Base-by-base conservation (phyloP, 148 eudicot genomes). In the Rhododendron henanense region DNA sequence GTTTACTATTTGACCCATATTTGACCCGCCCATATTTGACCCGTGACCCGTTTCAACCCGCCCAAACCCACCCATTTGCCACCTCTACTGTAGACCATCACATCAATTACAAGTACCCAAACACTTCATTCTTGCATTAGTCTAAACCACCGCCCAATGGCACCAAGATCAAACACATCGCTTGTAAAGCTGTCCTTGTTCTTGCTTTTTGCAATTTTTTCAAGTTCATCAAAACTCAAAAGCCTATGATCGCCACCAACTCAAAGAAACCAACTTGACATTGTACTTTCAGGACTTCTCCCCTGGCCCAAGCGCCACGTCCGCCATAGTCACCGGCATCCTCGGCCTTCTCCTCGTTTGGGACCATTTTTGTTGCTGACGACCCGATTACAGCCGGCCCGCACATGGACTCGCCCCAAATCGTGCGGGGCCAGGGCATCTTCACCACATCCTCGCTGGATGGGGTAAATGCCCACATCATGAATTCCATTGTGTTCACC, bases 241-340 rank as follows among this genome's bases (percentile, higher is more conserved):
- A 31, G 63, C 67, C 14, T 3, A 81, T 35, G 67, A 4, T 33
- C 1, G 0, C 45, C 41, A 2, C 2, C 35, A 67, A 11, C 35
- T n/a, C 50, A 61, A 59, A 63, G 84, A 82, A 59, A 82, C 84
- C 84, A 23, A 61, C 31, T 39, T 82, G 84, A 61, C 51, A 39
- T 73, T 82, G 1, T 23, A 61, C 31, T 21, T 82, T 18, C 75
- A 82, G 11, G 74, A 82, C 25, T 1, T 4, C 4, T 61, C 1
- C 19, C 9, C 33, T 0, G 84, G 75, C 3, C 53, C 75, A 21
- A 82, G 61, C 23, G 84, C 84, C 35, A 82, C 51, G 31, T 7
- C 28, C 9, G 11, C 2, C 51, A 39, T 37, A 23, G 3, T 57
- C 23, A 41, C 84, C 5, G 75, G 84, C 33, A 61, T 82, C 19